Base-by-base conservation (phyloP, 2,329 filamentous ascomycete genomes). In the Ascocoryne sarcoides region DNA sequence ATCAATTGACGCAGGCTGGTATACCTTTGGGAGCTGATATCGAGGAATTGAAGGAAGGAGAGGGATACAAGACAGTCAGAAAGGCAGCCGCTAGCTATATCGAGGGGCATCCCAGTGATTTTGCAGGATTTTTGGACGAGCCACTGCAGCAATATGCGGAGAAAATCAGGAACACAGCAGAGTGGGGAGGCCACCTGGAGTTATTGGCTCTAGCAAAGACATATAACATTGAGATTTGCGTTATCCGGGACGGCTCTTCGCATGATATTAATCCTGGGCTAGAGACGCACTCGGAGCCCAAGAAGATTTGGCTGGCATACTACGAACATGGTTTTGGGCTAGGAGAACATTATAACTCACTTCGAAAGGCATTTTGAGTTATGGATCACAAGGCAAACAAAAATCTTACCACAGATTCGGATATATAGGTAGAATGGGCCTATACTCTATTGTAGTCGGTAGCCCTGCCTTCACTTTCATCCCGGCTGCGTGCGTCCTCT, bases 101-200 rank as follows among this genome's bases (percentile, higher is more conserved):
- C 57, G 62, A 67, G 43, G 60, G 65, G 10, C 79, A 95, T 60
- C 64, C 72, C 9, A 84, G 88, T 48, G 86, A 93, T 54, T 96
- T 95, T 60, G 78, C 73, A 42, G 81, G 84, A 0, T 98, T 95
- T 58, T 67, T 95, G 51, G 89, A 94, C 57, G 88, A 92, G 60
- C 77, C 81, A 10, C 59, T 95, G 34, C 75, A 75, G 3, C 66
- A 66, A 7, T 94, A 96, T 61, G 71, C 85, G 34, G 65, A 65
- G 34, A 86, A 84, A 65, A 85, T 98, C 45, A 68, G 80, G 47
- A 79, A 92, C 43, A 95, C 89, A 36, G 89, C 86, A 0, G 90
- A 95, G 64, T 98, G 92, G 92, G 92, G 92, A 36, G 92, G 92
- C 0, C 86, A 96, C 67, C 64, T 95, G 48, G 92, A 98, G 68